These are phyloP conservation scores for Kodamaea hsintzibuensis DNA, from an alignment of 805 yeast genomes.

Conservation along the genomic window DNA sequence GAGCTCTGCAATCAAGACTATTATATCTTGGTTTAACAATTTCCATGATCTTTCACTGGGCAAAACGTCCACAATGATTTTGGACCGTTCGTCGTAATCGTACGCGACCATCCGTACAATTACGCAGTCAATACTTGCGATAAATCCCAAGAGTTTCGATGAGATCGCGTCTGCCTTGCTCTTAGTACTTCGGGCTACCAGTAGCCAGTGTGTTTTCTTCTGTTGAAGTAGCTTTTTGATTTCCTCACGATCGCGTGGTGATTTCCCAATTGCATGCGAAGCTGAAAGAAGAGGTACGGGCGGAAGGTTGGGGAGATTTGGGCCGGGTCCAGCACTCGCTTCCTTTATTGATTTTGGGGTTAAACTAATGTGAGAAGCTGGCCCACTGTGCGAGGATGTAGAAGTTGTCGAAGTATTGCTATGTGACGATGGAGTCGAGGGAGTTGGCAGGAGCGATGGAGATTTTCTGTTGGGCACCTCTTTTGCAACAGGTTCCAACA, in stretches of 20 bases:
- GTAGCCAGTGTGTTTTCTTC: conserved; percentile 35
- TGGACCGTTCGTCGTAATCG: conserved; percentile 38
- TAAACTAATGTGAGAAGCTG: not conserved
- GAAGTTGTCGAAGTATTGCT: not conserved
- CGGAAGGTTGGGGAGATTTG: conserved; percentile 4
- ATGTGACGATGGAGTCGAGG: not conserved
- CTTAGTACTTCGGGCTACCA: conserved; percentile 35
- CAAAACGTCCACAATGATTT: conserved; percentile 19
- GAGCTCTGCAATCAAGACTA: conserved; percentile 20
- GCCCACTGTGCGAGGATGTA: too few relatives aligned
- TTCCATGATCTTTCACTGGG: conserved; percentile 34
- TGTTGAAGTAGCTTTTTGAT: conserved; percentile 19
- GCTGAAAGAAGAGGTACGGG: conserved; percentile 5
- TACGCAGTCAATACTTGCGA: conserved; percentile 38
- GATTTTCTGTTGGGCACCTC: not conserved
- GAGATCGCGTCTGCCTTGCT: conserved; percentile 35
- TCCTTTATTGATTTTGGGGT: not conserved
- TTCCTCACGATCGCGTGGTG: conserved; percentile 12
- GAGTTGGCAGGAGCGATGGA: conserved; percentile 9
- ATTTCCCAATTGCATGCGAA: not conserved
- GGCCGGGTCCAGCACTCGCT: not conserved
- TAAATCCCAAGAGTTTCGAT: conserved; percentile 29
- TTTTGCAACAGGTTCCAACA: conserved; percentile 11
- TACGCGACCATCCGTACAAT: conserved; percentile 37
- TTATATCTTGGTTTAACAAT: conserved; percentile 32